A percentile compares a stretch with the other conserved stretches of the same genome.
Conservation (phyloP, 192 early-diverging fungal species). For the Backusella parvicylindrica region DNA sequence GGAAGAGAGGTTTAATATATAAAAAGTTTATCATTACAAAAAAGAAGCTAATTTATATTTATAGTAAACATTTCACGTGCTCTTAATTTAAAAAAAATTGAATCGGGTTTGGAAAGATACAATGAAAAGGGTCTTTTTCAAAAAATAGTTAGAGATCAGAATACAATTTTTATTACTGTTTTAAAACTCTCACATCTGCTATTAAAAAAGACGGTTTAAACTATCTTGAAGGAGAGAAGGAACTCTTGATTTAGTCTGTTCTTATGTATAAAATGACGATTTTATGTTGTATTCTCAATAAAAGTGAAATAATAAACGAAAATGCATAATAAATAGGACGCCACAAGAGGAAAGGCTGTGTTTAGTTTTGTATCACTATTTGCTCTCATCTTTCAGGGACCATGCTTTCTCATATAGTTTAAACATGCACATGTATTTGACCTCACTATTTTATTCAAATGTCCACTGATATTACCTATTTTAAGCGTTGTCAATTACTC, state of each 20-base stretch:
- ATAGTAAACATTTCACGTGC: not conserved
- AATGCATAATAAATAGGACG: not conserved
- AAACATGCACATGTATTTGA: not conserved
- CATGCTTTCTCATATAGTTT: no score
- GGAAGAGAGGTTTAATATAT: not conserved
- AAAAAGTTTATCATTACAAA: not conserved
- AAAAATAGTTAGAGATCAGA: not conserved
- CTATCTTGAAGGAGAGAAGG: not conserved
- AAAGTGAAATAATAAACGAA: not conserved
- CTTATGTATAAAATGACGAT: not conserved
- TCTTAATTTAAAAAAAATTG: not conserved
- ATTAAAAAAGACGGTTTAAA: not conserved
- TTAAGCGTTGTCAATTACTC: not conserved
- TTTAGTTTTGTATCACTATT: not conserved
- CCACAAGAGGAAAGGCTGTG: not conserved
- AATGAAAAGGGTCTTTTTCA: not conserved
- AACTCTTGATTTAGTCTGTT: not conserved
- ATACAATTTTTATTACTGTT: not conserved
- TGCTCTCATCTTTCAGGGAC: not conserved
- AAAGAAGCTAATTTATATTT: slow-evolving; percentile 4
- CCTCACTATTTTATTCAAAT: no score
- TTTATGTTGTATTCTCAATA: not conserved
- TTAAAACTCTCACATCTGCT: not conserved
- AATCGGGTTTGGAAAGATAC: not conserved
- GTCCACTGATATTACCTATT: not conserved